phyloP scores from a whole-genome alignment of 1,284 basidiomycete species.

The Irpex sp. region DNA sequence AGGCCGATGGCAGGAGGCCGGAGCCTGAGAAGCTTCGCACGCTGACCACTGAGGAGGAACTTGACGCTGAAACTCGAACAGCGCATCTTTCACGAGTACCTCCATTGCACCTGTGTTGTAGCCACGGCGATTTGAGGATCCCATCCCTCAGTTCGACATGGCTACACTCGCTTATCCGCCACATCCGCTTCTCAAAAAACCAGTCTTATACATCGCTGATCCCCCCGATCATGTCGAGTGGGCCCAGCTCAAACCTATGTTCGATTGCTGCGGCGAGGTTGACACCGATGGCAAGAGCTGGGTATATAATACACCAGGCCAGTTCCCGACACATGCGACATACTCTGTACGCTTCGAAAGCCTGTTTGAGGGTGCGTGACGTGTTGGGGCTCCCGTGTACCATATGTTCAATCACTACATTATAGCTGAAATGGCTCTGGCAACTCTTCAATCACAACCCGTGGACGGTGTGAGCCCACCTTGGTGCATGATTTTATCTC shows the following conservation, averaged over 20 bases:
- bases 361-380: conserved; percentile 4
- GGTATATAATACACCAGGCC: not conserved
- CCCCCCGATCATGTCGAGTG: conserved; percentile 4
- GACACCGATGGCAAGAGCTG: not conserved
- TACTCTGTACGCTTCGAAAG: not conserved
- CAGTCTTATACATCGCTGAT: conserved; percentile 6
- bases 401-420: not conserved
- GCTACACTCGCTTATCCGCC: not conserved
- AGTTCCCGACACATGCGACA: not conserved
- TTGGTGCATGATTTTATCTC: conserved; percentile 2
- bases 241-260: not conserved
- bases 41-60: no score
- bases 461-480: not conserved
- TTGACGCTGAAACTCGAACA: no score
- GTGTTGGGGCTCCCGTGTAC: not conserved
- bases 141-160: conserved; percentile 1
- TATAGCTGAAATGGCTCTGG: conserved; percentile 14
- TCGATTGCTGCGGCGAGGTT: conserved; percentile 1
- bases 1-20: no score
- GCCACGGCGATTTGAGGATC: not conserved
- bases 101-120: not conserved
- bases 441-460: conserved; percentile 3
- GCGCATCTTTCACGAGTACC: not conserved
- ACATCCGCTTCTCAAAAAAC: conserved; percentile 6
- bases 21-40: no score